Evolutionary conservation across 371 early-diverging fungal genomes (phyloP).

Genomic region (Mortierella sp.): DNA sequence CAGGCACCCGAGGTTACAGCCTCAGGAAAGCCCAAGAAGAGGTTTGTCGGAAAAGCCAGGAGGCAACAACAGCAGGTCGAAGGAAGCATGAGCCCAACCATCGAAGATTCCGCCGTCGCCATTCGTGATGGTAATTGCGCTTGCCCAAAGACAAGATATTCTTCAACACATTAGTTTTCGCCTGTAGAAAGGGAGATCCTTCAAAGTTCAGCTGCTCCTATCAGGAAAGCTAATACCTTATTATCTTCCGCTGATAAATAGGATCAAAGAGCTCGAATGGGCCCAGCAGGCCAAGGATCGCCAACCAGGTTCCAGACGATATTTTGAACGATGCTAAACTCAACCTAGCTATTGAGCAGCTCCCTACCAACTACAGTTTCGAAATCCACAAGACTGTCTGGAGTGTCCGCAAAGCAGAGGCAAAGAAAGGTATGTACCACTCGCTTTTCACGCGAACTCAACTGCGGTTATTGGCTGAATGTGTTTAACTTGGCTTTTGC

Average conservation of each 20-base stretch:
- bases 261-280: constrained; percentile 32
- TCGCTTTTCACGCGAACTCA: no score
- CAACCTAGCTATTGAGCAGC: constrained; percentile 84
- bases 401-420: constrained; percentile 85
- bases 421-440: constrained; percentile 76
- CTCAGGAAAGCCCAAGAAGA: constrained; percentile 65
- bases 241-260: neutral
- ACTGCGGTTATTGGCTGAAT: neutral
- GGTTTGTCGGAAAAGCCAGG: constrained; percentile 74
- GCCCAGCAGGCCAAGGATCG: constrained; percentile 60
- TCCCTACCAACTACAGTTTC: constrained; percentile 99
- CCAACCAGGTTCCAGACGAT: constrained; percentile 88
- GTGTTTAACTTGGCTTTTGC: constrained; percentile 3
- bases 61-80: constrained; percentile 45
- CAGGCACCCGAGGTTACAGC: constrained; percentile 40
- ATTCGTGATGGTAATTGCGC: constrained; percentile 48
- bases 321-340: constrained; percentile 85
- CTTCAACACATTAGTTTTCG: neutral
- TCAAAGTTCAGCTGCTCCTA: neutral
- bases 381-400: constrained; percentile 98
- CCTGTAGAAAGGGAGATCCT: neutral
- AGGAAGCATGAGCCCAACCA: constrained; percentile 48
- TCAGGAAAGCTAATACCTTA: neutral
- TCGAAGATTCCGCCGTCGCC: constrained; percentile 72
- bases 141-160: neutral